Conservation (phyloP, 768 basidiomycete species). For the Omphalotus guepiniiformis region DNA sequence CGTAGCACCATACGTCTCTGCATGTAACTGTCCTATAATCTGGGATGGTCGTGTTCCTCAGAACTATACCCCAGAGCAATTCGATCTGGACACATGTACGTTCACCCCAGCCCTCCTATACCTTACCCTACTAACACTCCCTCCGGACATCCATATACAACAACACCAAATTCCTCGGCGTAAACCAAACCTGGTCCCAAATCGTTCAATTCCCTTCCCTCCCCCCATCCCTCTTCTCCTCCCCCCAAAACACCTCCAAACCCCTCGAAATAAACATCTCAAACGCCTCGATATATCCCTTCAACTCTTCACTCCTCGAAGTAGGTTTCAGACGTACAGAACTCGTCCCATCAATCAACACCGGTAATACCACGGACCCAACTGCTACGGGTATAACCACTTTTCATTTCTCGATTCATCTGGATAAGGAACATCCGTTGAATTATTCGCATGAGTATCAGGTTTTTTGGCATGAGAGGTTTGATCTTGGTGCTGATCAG, state of each 20-base stretch:
- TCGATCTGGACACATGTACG: neutral
- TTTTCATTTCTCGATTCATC: neutral
- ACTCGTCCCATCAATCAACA: neutral
- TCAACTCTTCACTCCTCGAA: neutral
- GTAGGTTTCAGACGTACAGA: neutral
- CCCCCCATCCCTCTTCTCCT: neutral
- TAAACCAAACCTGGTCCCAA: neutral
- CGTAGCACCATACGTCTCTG: neutral
- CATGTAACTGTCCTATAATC: neutral
- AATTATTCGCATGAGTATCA: neutral
- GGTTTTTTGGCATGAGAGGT: neutral
- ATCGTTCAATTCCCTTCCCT: neutral
- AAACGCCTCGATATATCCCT: neutral
- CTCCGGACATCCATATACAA: neutral
- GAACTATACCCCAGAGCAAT: neutral
- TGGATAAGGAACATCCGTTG: neutral
- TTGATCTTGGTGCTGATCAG: neutral
- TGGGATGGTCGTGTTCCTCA: neutral
- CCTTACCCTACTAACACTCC: neutral
- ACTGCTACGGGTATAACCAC: neutral
- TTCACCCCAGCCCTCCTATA: neutral
- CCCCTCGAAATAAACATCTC: neutral
- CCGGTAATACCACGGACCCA: neutral
- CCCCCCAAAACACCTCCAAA: neutral
- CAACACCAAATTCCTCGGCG: neutral